A percentile compares a stretch with the other conserved stretches of the same genome.
Conservation (phyloP, 179 eudicot species). For the Patellifolia procumbens region DNA sequence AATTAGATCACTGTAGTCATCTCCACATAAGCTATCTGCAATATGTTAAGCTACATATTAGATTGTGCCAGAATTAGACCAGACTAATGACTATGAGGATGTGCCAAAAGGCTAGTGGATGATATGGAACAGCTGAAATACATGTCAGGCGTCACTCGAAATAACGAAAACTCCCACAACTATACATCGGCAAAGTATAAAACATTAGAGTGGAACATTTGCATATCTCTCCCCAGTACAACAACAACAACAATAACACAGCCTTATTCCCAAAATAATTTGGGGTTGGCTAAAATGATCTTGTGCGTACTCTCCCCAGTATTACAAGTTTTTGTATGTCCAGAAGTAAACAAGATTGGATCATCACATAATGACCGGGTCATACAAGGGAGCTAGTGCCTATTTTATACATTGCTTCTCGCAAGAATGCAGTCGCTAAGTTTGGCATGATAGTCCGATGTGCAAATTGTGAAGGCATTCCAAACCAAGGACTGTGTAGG, state of each 20-base stretch:
- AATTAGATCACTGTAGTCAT: slow-evolving; percentile 51
- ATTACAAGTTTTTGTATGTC: neutral
- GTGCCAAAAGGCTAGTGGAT: neutral
- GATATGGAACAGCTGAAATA: neutral
- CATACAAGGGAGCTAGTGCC: too few relatives aligned
- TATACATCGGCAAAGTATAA: neutral
- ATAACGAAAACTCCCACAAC: neutral
- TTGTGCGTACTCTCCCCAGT: too few relatives aligned
- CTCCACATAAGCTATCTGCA: slow-evolving; percentile 63
- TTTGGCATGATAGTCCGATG: too few relatives aligned
- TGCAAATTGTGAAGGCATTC: too few relatives aligned
- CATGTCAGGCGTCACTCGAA: neutral
- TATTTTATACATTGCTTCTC: too few relatives aligned
- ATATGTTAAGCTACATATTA: slow-evolving; percentile 17
- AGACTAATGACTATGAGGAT: neutral
- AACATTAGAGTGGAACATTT: neutral
- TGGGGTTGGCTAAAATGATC: too few relatives aligned
- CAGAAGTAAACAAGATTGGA: neutral
- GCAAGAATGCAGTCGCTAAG: too few relatives aligned
- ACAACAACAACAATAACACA: too few relatives aligned
- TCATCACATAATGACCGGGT: neutral
- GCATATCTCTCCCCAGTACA: neutral
- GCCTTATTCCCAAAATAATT: too few relatives aligned
- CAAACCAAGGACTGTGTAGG: too few relatives aligned
- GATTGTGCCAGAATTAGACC: slow-evolving; percentile 13